Evolutionary conservation across 225 moss, liverwort and hornwort genomes (phyloP), one percentile per base, ranked within the genome.

Genomic region (Physcomitrium patens): DNA sequence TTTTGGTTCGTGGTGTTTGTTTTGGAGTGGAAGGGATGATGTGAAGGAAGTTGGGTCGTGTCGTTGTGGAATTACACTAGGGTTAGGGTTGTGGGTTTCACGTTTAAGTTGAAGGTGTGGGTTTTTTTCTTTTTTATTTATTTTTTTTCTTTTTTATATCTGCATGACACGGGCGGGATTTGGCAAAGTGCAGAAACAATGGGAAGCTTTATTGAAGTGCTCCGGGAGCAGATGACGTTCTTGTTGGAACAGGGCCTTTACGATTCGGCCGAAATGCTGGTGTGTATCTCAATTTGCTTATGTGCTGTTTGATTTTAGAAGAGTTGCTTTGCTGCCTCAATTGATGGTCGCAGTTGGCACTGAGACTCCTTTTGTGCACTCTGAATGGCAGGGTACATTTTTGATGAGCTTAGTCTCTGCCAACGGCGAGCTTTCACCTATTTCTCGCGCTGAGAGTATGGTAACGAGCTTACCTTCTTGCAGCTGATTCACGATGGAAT

Each of bases 201-300:
- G 78, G 81, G 19, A 51, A 86, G 76, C 77, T 86, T 80, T 54
- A 89, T 94, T 83, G 96, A 96, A 65, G 78, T 87, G 54, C 84
- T 94, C 47, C 81, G 96, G 66, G 96, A 96, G 65, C 96, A 96
- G 81, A 94, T 96, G 94, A 73, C 58, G 9, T 82, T 79, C 26
- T 84, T 96, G 24, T 80, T 94, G 20, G 96, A 90, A 67, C 94
- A 96, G 67, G 92, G 94, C 3, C 82, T 96, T 12, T 90, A 91
- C 67, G 96, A 96, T 63, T 96, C 96, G 58, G 96, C 96, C 2
- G 94, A 94, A 76, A 76, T 96, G 65, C 76, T 96, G 82, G 95
- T 92, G 8, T 49, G 67, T n/a, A 24, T 56, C 13, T 42, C 44
- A 62, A 9, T 42, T 17, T 41, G 18, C 61, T 57, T 23, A 27